Evolutionary conservation across 345 rosid species (phyloP), one percentile per base, ranked within the genome.

Genomic region (Eucalyptus pumila): DNA sequence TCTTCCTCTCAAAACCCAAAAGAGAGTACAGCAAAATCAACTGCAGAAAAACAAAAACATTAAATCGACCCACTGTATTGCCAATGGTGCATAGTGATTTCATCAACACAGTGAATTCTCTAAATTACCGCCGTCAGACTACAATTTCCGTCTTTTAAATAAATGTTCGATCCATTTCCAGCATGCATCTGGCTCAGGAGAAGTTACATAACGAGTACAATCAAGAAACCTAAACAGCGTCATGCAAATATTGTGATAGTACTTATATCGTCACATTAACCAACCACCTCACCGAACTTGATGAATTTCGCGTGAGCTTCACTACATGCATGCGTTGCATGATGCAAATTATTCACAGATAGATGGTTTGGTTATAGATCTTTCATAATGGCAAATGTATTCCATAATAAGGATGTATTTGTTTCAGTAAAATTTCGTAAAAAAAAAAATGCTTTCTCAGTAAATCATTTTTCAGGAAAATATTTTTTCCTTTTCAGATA

Each of bases 371-470:
- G 26, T 34, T 5, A 72, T 8, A 2, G 80, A 34, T 34, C 26
- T 10, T 34, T 21, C 5, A 3, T 69, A 3, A 3, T 21, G 27
- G 15, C 14, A 34, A 16, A 34, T 8, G 14, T 34, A 34, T 69
- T 16, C 44, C 80, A 17, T 14, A 9, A 17, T 17, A 34, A 17
- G 26, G 7, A 1, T 69, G 24, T 14, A 16, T n/a, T 65, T n/a
- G 21, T 4, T n/a, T 65, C 6, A 0, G 37, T 52, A 14, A n/a
- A n/a, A 65, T 65, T 65, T 65, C 11, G 0, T 65, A 4, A 4
- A 14, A 14, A 65, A 8, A 9, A 65, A 30, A n/a, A n/a, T 7
- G 2, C 21, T 65, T 65, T n/a, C 11, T 8, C 3, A 13, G 1
- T 0, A 65, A n/a, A 65, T n/a, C 6, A 15, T 4, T 65, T 65